Evolutionary conservation across 371 early-diverging fungal genomes (phyloP).

Genomic region (Mucor irregularis): DNA sequence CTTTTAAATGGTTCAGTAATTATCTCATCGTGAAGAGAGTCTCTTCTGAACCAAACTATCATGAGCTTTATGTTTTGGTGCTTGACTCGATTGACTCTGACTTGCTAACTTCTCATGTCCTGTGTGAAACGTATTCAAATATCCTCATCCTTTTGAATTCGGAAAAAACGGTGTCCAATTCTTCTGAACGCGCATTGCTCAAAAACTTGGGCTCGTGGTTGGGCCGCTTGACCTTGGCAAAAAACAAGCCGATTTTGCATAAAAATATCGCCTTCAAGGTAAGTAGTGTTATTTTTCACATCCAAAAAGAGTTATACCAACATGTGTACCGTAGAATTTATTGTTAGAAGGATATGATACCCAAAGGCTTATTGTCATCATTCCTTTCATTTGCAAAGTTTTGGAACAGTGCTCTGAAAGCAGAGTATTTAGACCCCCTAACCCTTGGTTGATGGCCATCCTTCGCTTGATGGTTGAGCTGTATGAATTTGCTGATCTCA

Average conservation of each 20-base stretch:
- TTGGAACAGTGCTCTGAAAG: conserved; percentile 83
- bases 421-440: conserved; percentile 90
- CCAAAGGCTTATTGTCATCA: conserved; percentile 86
- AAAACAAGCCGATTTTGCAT: conserved; percentile 91
- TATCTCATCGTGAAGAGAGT: conserved; percentile 91
- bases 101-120: conserved; percentile 62
- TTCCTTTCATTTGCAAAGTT: conserved; percentile 98
- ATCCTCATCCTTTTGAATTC: conserved; percentile 86
- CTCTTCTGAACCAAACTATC: conserved; percentile 92
- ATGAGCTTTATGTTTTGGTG: conserved; percentile 79
- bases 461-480: conserved; percentile 88
- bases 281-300: too few species aligned
- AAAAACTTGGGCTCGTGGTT: conserved; percentile 97
- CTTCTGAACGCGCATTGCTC: conserved; percentile 81
- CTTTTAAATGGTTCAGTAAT: conserved; percentile 87
- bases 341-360: conserved; percentile 88
- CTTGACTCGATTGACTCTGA: conserved; percentile 68
- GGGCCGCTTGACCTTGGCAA: conserved; percentile 89
- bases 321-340: conserved; percentile 77
- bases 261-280: conserved; percentile 91
- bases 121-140: conserved; percentile 86
- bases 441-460: conserved; percentile 97
- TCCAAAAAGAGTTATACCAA: too few species aligned
- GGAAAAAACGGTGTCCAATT: conserved; percentile 85
- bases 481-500: conserved; percentile 89